A percentile compares a stretch with the other conserved stretches of the same genome.
Conservation (phyloP, 2,329 filamentous ascomycete genomes). For the Westerdykella aurantiaca region DNA sequence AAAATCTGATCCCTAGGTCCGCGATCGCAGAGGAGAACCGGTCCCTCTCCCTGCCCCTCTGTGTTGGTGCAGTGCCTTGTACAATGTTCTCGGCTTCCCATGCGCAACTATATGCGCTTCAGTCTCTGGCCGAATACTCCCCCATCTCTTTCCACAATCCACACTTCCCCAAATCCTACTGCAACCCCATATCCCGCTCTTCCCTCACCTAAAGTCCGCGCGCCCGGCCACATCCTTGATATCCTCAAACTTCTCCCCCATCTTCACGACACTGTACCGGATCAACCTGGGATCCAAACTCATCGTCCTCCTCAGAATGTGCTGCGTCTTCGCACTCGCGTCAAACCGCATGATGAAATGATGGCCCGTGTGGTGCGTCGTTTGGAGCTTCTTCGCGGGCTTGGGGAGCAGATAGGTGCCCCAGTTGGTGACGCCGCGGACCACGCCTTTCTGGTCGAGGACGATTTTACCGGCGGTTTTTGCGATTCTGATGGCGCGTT, state of each 20-base stretch:
- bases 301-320: conserved; percentile 68
- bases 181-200: background rate
- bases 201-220: conserved; percentile 40
- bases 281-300: conserved; percentile 87
- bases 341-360: conserved; percentile 99
- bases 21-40: no score
- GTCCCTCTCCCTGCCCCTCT: no score
- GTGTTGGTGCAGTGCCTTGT: no score
- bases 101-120: no score
- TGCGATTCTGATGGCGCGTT: conserved; percentile 62
- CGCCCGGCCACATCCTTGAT: conserved; percentile 54
- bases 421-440: conserved; percentile 94
- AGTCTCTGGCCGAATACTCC: no score
- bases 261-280: conserved; percentile 76
- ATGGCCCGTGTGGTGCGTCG: conserved; percentile 77
- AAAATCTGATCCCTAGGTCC: no score
- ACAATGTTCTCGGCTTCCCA: no score
- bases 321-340: conserved; percentile 64
- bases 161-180: background rate
- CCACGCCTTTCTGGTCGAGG: conserved; percentile 76
- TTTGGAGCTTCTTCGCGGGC: conserved; percentile 72
- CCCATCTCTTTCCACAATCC: background rate
- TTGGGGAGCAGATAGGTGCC: conserved; percentile 83
- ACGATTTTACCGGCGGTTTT: conserved; percentile 76
- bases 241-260: conserved; percentile 63